Conservation (phyloP, 345 rosid genomes). For the Lumnitzera racemosa region DNA sequence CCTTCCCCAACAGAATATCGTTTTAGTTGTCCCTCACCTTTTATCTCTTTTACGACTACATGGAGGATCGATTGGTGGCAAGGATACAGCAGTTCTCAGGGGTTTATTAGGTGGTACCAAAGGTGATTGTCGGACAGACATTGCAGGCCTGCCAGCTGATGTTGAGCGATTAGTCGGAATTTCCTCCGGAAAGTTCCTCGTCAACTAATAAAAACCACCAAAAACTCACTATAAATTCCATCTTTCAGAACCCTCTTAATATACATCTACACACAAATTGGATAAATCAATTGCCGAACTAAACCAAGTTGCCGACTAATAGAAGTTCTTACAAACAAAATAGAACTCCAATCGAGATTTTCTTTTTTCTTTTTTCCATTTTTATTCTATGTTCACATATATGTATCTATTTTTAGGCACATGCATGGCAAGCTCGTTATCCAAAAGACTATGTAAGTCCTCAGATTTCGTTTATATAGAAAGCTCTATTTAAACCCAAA, state of each 20-base stretch:
- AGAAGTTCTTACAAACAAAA: too few relatives aligned
- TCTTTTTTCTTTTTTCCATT: too few relatives aligned
- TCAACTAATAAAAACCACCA: slow-evolving; percentile 28
- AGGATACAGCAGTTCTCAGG: slow-evolving; percentile 48
- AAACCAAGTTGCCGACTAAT: background rate
- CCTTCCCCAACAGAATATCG: background rate
- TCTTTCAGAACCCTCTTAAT: background rate
- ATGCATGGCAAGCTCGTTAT: too few relatives aligned
- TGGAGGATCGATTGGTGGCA: slow-evolving; percentile 61
- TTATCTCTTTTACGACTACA: slow-evolving; percentile 47
- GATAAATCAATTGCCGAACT: background rate
- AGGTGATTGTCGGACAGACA: slow-evolving; percentile 41
- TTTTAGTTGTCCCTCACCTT: slow-evolving; percentile 27
- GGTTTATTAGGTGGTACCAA: slow-evolving; percentile 52
- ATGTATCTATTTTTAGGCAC: too few relatives aligned
- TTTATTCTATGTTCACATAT: too few relatives aligned
- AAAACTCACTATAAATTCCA: slow-evolving; percentile 15
- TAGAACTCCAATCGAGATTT: too few relatives aligned
- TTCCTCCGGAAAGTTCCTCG: slow-evolving; percentile 48
- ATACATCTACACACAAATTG: too few relatives aligned
- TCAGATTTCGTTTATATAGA: too few relatives aligned
- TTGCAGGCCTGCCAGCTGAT: slow-evolving; percentile 51
- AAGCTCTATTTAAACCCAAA: too few relatives aligned
- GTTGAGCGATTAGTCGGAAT: slow-evolving; percentile 35
- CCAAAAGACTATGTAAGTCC: background rate